These are phyloP conservation scores for Nakazawaea wickerhamii DNA, from an alignment of 805 yeast genomes.

Conservation along the genomic window DNA sequence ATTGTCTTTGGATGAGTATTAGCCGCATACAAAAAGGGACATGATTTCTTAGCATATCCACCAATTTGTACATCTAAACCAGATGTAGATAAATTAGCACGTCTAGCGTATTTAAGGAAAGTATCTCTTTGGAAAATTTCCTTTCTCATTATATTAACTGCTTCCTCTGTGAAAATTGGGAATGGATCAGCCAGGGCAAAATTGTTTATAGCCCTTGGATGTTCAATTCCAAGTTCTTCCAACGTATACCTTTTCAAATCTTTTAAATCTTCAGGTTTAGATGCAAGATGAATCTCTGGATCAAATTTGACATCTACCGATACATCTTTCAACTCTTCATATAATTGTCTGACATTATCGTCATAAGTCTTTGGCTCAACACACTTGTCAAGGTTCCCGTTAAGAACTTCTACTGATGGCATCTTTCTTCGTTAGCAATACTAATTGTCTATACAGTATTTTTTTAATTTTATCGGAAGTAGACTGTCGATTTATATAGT, in stretches of 20 bases:
- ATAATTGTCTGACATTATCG: constrained; percentile 1
- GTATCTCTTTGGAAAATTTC: constrained; percentile 41
- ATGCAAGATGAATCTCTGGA: constrained; percentile 30
- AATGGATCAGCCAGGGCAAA: constrained; percentile 51
- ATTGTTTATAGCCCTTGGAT: constrained; percentile 29
- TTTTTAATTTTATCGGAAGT: background rate
- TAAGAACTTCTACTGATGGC: constrained; percentile 11
- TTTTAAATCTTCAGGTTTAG: constrained; percentile 20
- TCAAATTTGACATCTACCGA: constrained; percentile 21
- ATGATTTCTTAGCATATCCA: constrained; percentile 25
- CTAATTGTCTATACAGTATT: background rate
- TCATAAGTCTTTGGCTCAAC: constrained; percentile 9
- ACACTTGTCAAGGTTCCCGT: constrained; percentile 9
- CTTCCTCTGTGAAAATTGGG: constrained; percentile 54
- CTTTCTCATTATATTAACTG: constrained; percentile 47
- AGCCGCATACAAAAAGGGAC: constrained; percentile 33
- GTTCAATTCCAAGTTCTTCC: constrained; percentile 31
- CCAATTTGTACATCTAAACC: constrained; percentile 27
- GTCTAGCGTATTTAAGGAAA: constrained; percentile 37
- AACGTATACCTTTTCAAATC: constrained; percentile 29
- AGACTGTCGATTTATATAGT: background rate
- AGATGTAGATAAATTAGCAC: constrained; percentile 25
- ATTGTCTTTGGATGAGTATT: constrained; percentile 37
- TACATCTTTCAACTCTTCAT: constrained; percentile 11
- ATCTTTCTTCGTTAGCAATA: background rate